A percentile compares a stretch with the other conserved stretches of the same genome.
Conservation (phyloP, 345 rosid species). For the Eucalyptus caleyi region DNA sequence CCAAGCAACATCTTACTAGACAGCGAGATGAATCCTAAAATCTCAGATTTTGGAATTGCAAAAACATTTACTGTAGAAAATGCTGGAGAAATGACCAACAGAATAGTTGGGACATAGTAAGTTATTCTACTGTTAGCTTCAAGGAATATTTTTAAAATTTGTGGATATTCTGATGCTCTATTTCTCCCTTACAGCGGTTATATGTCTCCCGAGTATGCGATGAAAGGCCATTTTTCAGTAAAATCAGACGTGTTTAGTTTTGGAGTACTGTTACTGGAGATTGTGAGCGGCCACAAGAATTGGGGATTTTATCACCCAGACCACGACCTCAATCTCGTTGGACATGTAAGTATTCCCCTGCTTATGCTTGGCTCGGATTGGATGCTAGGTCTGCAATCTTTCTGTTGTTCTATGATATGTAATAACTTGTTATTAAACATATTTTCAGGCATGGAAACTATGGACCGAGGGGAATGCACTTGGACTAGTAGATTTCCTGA, state of each 20-base stretch:
- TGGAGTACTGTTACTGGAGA: slow-evolving; percentile 31
- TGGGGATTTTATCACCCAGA: not conserved
- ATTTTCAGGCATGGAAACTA: slow-evolving; percentile 24
- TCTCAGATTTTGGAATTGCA: slow-evolving; percentile 30
- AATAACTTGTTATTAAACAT: not conserved
- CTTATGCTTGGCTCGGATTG: not conserved
- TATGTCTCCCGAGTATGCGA: slow-evolving; percentile 36
- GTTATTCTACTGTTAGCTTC: not conserved
- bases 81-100: slow-evolving; percentile 5
- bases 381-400: not conserved
- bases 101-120: slow-evolving; percentile 28
- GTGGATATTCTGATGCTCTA: not conserved
- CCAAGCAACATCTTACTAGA: slow-evolving; percentile 20
- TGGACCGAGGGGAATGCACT: slow-evolving; percentile 9
- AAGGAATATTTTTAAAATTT: not conserved
- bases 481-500: slow-evolving; percentile 20
- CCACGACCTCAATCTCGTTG: slow-evolving; percentile 7
- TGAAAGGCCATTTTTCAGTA: slow-evolving; percentile 20
- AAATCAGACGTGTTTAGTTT: slow-evolving; percentile 35
- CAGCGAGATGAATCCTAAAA: slow-evolving; percentile 15
- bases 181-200: slow-evolving; percentile 14
- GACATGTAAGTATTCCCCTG: slow-evolving; percentile 8
- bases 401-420: not conserved
- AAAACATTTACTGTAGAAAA: slow-evolving; percentile 7
- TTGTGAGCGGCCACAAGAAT: slow-evolving; percentile 20